Evolutionary conservation across 2,329 filamentous ascomycete genomes (phyloP), one percentile per base, ranked within the genome.

Genomic region (Pseudogymnoascus destructans): DNA sequence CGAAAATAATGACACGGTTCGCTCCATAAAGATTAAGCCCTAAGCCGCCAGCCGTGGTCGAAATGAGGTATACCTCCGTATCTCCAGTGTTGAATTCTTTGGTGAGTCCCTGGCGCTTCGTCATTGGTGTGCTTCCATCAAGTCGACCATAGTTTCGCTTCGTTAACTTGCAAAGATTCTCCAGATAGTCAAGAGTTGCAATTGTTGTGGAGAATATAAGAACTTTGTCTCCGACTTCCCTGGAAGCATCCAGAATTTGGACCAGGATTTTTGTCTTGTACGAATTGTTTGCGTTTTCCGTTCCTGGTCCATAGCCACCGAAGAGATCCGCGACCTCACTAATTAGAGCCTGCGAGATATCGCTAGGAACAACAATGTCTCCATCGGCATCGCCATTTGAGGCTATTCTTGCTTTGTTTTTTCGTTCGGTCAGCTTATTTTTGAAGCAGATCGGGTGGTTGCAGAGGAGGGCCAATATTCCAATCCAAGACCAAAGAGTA

Each of bases 1-100:
- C 91, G 59, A 95, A 86, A 17, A 96, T 85, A 17, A 96, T 79
- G 1, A 95, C 87, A 17, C 91, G 81, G 68, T 90, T 95, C 1
- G 91, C 91, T 1, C 86, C 84, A 38, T 81, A 80, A 10, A 96
- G 85, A 63, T 96, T 96, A 55, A 95, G 75, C 0, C 91, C 91
- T 1, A 90, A 73, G 0, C 89, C 89, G 19, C 90, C 91, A 7
- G 91, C 89, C 60, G 72, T 82, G 0, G 89, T 95, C 0, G 89
- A 95, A 59, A 95, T 89, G 1, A 96, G 73, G 66, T 88, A 88
- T 0, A 95, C 75, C 21, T 82, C 77, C 1, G 72, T 69, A 2
- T 71, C 62, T 0, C 73, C 74, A 0, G 68, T 66, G 64, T 93
- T 91, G 75, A 95, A 95, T 0, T 72, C 67, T 61, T 87, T 87